A percentile compares a stretch with the other conserved stretches of the same genome.
These are phyloP conservation scores for Piedraia hortae DNA, from an alignment of 2,329 filamentous ascomycete genomes.

Conservation along the genomic window DNA sequence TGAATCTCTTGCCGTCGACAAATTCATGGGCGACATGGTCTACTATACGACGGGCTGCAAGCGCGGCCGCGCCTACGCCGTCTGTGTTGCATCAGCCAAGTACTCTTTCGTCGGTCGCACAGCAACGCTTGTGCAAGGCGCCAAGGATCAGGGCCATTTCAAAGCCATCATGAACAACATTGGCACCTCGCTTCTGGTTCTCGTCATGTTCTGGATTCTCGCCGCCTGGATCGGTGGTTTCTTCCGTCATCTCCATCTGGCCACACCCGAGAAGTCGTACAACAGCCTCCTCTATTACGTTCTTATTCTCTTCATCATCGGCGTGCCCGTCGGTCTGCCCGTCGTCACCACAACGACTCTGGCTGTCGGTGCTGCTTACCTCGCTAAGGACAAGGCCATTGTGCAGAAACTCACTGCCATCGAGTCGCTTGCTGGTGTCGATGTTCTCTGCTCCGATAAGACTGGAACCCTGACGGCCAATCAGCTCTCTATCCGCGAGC, in stretches of 20 bases:
- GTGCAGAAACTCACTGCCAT: constrained; percentile 58
- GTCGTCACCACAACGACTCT: constrained; percentile 55
- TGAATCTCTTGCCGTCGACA: constrained; percentile 53
- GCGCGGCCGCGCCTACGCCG: constrained; percentile 47
- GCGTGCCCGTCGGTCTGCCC: constrained; percentile 54
- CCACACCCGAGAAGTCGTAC: constrained; percentile 28
- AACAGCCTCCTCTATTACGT: constrained; percentile 40
- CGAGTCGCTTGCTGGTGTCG: constrained; percentile 48
- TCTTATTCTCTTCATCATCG: constrained; percentile 45
- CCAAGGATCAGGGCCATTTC: constrained; percentile 51
- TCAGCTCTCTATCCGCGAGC: constrained; percentile 50
- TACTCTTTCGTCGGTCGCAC: constrained; percentile 54
- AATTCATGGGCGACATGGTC: constrained; percentile 48
- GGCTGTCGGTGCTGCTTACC: constrained; percentile 49
- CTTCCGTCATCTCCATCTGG: constrained; percentile 41
- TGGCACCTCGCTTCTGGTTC: constrained; percentile 42
- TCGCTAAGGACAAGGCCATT: constrained; percentile 52
- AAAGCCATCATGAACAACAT: constrained; percentile 68
- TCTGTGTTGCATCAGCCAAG: constrained; percentile 38
- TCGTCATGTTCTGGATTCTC: constrained; percentile 55
- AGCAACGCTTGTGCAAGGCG: constrained; percentile 44
- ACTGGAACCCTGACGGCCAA: constrained; percentile 51
- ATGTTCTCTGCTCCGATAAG: constrained; percentile 60
- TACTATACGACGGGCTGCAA: constrained; percentile 66
- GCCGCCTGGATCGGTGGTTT: constrained; percentile 53